Conservation (phyloP, 352 stramenopile species). For the Globisporangium heterothallicum region DNA sequence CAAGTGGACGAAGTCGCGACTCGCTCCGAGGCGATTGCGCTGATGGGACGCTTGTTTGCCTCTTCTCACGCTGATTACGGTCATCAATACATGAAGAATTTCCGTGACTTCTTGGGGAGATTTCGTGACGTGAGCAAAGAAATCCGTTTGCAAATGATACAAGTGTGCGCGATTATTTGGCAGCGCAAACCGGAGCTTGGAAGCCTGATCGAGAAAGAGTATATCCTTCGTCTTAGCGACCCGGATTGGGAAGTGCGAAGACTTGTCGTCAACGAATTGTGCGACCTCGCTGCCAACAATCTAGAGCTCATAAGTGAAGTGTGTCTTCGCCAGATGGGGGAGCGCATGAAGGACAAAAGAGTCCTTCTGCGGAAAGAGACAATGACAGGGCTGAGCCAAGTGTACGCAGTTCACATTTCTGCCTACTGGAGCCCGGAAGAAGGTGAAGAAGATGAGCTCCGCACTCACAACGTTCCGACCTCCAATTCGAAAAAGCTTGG, state of each 20-base stretch:
- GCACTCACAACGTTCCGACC: constrained; percentile 26
- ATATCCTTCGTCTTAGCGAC: constrained; percentile 65
- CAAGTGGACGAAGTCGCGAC: constrained; percentile 83
- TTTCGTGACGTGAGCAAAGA: constrained; percentile 85
- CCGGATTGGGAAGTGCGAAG: constrained; percentile 81
- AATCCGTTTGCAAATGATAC: constrained; percentile 82
- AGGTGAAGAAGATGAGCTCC: constrained; percentile 17
- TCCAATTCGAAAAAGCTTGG: constrained; percentile 55
- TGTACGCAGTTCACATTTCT: constrained; percentile 72
- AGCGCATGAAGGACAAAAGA: constrained; percentile 88
- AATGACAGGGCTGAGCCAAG: constrained; percentile 84
- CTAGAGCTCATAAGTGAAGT: constrained; percentile 62
- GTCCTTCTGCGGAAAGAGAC: constrained; percentile 76
- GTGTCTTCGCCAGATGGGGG: constrained; percentile 65
- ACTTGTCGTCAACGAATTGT: constrained; percentile 72
- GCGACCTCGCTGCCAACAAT: constrained; percentile 70
- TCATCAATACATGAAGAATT: constrained; percentile 76
- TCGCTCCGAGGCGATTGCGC: constrained; percentile 64
- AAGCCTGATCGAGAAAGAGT: constrained; percentile 62
- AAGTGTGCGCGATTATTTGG: constrained; percentile 66
- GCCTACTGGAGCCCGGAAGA: constrained; percentile 36
- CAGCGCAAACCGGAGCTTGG: constrained; percentile 60
- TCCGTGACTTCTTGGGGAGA: constrained; percentile 80
- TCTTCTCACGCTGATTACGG: constrained; percentile 70
- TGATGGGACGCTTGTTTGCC: constrained; percentile 79